phyloP scores from a whole-genome alignment of 2,329 filamentous ascomycete species.

The Bertia moriformis region DNA sequence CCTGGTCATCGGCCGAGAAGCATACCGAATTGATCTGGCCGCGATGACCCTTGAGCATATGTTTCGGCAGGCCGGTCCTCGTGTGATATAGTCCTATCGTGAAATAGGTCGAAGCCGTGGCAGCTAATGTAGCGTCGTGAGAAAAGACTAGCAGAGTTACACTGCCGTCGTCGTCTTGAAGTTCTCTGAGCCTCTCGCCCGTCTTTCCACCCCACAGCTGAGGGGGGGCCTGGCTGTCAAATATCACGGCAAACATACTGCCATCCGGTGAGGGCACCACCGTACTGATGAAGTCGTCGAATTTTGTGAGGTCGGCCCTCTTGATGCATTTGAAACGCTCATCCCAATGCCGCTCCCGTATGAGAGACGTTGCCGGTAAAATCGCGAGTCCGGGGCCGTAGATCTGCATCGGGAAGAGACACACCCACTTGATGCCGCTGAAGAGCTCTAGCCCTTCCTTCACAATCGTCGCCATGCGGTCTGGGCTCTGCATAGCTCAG shows the following conservation, averaged over 20 bases:
- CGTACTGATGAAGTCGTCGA: not conserved
- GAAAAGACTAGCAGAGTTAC: too few relatives aligned
- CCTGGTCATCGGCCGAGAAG: constrained; percentile 3
- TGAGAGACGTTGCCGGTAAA: not conserved
- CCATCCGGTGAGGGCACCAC: not conserved
- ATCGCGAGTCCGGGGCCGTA: not conserved
- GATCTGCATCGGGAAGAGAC: not conserved
- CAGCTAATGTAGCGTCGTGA: too few relatives aligned
- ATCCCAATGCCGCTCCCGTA: not conserved
- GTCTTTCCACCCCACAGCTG: too few relatives aligned
- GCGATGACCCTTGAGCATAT: not conserved
- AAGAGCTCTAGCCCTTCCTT: not conserved
- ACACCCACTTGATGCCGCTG: not conserved
- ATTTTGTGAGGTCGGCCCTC: not conserved
- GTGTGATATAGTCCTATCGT: too few relatives aligned
- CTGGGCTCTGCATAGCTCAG: too few relatives aligned
- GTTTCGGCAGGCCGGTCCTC: not conserved
- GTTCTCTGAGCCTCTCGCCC: too few relatives aligned
- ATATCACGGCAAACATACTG: not conserved
- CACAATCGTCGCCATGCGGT: too few relatives aligned
- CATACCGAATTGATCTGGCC: not conserved
- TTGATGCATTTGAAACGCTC: not conserved
- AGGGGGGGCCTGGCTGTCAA: too few relatives aligned
- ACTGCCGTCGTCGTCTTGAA: too few relatives aligned
- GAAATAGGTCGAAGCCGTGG: too few relatives aligned